phyloP scores from a whole-genome alignment of 441 rosid species.

The Cnidoscolus chayamansa region DNA sequence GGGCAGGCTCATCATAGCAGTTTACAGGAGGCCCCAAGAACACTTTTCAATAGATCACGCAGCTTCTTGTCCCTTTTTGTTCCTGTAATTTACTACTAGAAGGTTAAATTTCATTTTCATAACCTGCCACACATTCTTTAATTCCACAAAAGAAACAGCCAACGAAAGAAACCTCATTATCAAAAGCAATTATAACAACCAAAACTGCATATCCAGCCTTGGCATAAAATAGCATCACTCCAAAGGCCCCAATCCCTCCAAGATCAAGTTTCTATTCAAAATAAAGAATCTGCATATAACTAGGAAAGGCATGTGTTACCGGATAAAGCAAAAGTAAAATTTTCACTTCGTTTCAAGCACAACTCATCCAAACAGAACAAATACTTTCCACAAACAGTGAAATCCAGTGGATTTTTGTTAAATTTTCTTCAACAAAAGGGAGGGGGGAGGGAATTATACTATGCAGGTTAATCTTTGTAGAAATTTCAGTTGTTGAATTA shows the following conservation, averaged over 20 bases:
- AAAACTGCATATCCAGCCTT: conserved; percentile 1
- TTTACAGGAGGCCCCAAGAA: no score
- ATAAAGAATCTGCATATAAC: background rate
- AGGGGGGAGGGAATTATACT: background rate
- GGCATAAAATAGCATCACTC: no score
- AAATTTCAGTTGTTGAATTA: no score
- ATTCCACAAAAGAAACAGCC: background rate
- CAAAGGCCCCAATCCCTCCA: no score
- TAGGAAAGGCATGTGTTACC: no score
- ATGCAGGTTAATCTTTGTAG: background rate
- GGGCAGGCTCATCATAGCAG: no score
- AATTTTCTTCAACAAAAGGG: background rate
- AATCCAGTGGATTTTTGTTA: background rate
- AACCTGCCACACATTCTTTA: background rate
- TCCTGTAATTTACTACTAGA: no score
- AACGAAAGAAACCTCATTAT: background rate
- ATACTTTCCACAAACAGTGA: background rate
- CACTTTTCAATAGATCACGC: background rate
- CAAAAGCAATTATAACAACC: background rate
- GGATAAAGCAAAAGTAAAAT: no score
- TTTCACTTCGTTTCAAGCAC: background rate
- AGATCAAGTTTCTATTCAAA: background rate
- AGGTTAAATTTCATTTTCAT: background rate
- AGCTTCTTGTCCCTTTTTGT: background rate
- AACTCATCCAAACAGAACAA: background rate